Percentiles rank a stretch among this genome's conserved stretches.
Conservation (phyloP, 352 stramenopile species). For the Pythium coloratum region DNA sequence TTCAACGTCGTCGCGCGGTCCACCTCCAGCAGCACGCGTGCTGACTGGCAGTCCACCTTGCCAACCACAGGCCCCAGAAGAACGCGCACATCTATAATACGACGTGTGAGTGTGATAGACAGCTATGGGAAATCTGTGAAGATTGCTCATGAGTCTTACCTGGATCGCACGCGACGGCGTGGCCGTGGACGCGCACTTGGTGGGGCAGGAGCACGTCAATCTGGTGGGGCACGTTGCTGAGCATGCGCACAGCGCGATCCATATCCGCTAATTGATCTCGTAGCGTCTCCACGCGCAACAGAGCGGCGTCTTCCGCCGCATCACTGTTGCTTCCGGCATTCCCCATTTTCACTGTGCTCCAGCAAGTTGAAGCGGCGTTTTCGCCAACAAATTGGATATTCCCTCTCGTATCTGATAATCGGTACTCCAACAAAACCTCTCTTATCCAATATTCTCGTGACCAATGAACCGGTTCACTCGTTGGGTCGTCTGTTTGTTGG, state of each 20-base stretch:
- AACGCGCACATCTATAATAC: constrained; percentile 45
- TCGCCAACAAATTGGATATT: background rate
- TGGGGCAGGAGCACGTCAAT: constrained; percentile 31
- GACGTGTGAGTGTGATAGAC: constrained; percentile 1
- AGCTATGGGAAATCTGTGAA: constrained; percentile 18
- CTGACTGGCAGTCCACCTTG: constrained; percentile 47
- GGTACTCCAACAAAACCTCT: background rate
- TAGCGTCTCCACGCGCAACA: constrained; percentile 29
- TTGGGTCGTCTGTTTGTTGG: background rate
- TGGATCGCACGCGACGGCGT: constrained; percentile 19
- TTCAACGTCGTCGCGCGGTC: constrained; percentile 39
- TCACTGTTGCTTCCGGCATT: constrained; percentile 40
- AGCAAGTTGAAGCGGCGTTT: background rate
- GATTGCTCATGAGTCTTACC: background rate
- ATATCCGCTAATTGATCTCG: constrained; percentile 54
- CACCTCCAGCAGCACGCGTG: constrained; percentile 69
- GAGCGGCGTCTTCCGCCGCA: constrained; percentile 28
- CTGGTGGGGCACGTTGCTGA: constrained; percentile 25
- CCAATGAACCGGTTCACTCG: background rate
- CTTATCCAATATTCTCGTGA: constrained; percentile 10
- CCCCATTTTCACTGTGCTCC: constrained; percentile 34
- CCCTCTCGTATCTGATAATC: background rate
- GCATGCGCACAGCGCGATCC: constrained; percentile 34
- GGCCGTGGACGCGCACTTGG: constrained; percentile 31
- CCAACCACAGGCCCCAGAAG: constrained; percentile 67